phyloP scores from a whole-genome alignment of 768 basidiomycete species.

The Termitomyces eurrhizus region DNA sequence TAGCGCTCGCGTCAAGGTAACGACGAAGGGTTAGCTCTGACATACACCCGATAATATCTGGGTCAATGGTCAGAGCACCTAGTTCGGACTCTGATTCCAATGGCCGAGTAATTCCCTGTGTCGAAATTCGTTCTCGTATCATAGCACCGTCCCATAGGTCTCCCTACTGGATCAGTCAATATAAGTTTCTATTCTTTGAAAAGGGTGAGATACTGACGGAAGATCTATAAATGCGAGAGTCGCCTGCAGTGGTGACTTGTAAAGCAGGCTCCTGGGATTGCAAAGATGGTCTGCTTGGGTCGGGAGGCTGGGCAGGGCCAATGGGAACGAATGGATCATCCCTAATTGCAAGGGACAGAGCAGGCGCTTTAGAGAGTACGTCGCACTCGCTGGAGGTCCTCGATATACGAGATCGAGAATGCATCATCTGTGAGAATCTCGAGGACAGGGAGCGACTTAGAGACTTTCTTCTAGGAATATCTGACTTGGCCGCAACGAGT shows the following conservation, averaged over 20 bases:
- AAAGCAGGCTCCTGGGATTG: constrained; percentile 18
- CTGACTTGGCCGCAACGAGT: neutral
- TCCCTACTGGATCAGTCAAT: constrained; percentile 24
- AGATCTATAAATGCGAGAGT: constrained; percentile 53
- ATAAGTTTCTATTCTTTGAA: neutral
- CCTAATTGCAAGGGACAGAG: neutral
- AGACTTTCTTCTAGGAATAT: constrained; percentile 10
- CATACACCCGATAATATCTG: constrained; percentile 65
- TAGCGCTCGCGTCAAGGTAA: constrained; percentile 60
- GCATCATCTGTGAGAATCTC: constrained; percentile 16
- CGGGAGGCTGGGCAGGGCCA: constrained; percentile 33
- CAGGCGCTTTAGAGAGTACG: neutral
- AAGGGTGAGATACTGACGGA: constrained; percentile 31
- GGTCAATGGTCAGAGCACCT: constrained; percentile 58
- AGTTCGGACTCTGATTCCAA: constrained; percentile 73
- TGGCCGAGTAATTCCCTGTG: constrained; percentile 74
- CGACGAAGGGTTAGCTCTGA: constrained; percentile 73
- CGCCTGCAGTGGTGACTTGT: constrained; percentile 55
- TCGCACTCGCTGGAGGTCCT: constrained; percentile 3
- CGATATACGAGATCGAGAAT: constrained; percentile 7
- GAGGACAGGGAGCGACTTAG: constrained; percentile 23
- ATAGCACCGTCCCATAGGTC: constrained; percentile 51
- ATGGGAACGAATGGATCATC: constrained; percentile 18
- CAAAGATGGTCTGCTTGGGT: constrained; percentile 19
- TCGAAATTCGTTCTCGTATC: constrained; percentile 89